These are phyloP conservation scores for Candolleomyces efflorescens DNA, from an alignment of 768 basidiomycete species.

Conservation along the genomic window DNA sequence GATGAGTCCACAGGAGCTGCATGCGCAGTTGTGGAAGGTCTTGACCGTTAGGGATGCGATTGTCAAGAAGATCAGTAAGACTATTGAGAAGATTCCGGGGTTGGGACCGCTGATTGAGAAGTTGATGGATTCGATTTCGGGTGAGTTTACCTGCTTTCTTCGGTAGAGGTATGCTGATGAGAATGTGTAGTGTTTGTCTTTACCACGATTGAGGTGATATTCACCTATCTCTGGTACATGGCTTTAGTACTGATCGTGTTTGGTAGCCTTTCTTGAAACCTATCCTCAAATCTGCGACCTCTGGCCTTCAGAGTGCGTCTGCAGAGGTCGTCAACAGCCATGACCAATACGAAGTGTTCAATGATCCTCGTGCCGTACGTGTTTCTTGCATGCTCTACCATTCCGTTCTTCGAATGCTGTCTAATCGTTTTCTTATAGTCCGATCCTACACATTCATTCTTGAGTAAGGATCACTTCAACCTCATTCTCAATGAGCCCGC, in stretches of 20 bases:
- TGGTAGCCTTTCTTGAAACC: slow-evolving; percentile 76
- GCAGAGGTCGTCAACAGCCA: slow-evolving; percentile 74
- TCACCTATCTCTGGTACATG: neutral
- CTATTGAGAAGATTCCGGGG: slow-evolving; percentile 85
- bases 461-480: slow-evolving; percentile 88
- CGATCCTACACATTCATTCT: slow-evolving; percentile 85
- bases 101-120: slow-evolving; percentile 72
- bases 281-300: slow-evolving; percentile 64
- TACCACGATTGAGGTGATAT: slow-evolving; percentile 69
- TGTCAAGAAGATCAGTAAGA: slow-evolving; percentile 74
- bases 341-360: slow-evolving; percentile 87
- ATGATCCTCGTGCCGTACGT: slow-evolving; percentile 72
- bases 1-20: slow-evolving; percentile 88
- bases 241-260: neutral
- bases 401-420: neutral
- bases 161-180: neutral
- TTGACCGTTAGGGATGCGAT: slow-evolving; percentile 81
- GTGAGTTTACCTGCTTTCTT: slow-evolving; percentile 26
- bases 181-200: slow-evolving; percentile 63
- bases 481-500: slow-evolving; percentile 82
- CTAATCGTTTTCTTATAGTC: slow-evolving; percentile 38
- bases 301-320: slow-evolving; percentile 56
- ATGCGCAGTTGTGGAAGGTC: slow-evolving; percentile 80
- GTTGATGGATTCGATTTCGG: slow-evolving; percentile 66
- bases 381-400: slow-evolving; percentile 17